phyloP scores from a whole-genome alignment of 768 basidiomycete genomes.

The Mrakia gelida region DNA sequence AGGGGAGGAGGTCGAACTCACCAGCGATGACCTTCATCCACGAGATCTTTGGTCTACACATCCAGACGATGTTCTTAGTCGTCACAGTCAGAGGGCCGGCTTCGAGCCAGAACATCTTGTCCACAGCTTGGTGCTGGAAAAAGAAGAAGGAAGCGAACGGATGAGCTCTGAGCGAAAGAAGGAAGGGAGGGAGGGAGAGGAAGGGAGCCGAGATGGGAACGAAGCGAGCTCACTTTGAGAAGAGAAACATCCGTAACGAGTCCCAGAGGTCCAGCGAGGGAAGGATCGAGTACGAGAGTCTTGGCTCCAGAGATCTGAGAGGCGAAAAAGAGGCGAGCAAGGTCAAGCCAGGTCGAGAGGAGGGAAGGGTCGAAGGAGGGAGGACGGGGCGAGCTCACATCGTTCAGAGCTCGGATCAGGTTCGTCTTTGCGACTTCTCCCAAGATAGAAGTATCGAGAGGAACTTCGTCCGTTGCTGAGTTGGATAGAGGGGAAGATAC shows the following conservation, averaged over 20 bases:
- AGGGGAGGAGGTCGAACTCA: constrained; percentile 47
- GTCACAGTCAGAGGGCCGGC: constrained; percentile 70
- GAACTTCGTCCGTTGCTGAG: not conserved
- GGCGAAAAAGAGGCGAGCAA: not conserved
- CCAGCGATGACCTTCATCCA: constrained; percentile 87
- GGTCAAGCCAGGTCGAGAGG: not conserved
- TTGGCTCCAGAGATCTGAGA: constrained; percentile 63
- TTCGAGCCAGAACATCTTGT: constrained; percentile 99
- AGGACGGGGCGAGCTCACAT: constrained; percentile 1
- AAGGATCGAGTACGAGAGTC: constrained; percentile 87
- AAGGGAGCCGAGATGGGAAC: not conserved
- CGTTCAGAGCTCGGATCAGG: constrained; percentile 25
- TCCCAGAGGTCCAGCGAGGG: constrained; percentile 84
- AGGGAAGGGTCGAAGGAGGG: not conserved
- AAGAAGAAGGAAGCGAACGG: constrained; percentile 14
- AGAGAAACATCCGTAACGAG: constrained; percentile 91
- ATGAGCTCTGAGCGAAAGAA: not conserved
- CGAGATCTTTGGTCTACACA: constrained; percentile 80
- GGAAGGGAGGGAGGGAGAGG: not conserved
- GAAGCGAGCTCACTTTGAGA: constrained; percentile 62
- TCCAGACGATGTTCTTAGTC: constrained; percentile 85
- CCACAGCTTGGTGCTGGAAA: constrained; percentile 88
- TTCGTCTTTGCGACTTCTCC: constrained; percentile 10
- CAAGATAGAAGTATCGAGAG: constrained; percentile 21
- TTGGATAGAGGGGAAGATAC: not conserved